Base-by-base conservation (phyloP, 2,329 filamentous ascomycete genomes). In the Zymoseptoria pseudotritici region DNA sequence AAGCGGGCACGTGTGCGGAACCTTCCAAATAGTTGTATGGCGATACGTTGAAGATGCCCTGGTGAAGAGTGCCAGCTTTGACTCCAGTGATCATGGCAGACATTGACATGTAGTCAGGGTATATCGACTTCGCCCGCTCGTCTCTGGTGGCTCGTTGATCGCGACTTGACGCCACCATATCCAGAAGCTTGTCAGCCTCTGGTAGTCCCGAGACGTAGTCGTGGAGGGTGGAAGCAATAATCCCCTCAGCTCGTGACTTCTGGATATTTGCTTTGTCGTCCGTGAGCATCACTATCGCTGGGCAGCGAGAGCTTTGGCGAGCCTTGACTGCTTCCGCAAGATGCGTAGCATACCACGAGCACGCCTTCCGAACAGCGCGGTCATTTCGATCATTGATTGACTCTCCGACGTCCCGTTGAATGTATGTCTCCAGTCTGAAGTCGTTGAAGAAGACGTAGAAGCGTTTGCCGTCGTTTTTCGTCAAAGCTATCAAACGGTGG, bases 391-490 rank as follows among this genome's bases (percentile, higher is more conserved):
- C 94, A 73, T 99, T 99, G 76, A 99, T 94, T 2, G 85, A 88
- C 78, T 99, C 94, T 46, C 89, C 87, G 5, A 82, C 75, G 20
- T 86, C 83, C 63, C 94, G 83, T 26, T 83, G 78, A 54, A 97
- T 84, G 71, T 96, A 89, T 0, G 94, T 99, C 75, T 99, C 95
- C 49, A 92, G 80, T 56, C 93, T 85, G 72, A 99, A 99, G 70
- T 99, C 94, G 74, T 99, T 99, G 83, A 97, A 97, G 74, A 99
- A 99, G 56, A 99, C 90, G 71, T 97, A 97, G 73, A 96, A 97
- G 58, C 93, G 86, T 80, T 99, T 99, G 66, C 96, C 91, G 69
- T 96, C 91, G 71, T 93, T 96, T 76, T 93, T 96, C 49, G 92
- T 96, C 64, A 99, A 80, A 21, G 89, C 86, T 66, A 97, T 85